Percentiles rank a stretch among this genome's conserved stretches.
Evolutionary conservation across 176 grass and related monocot species (phyloP).

Genomic region (Oropetium thomaeum): DNA sequence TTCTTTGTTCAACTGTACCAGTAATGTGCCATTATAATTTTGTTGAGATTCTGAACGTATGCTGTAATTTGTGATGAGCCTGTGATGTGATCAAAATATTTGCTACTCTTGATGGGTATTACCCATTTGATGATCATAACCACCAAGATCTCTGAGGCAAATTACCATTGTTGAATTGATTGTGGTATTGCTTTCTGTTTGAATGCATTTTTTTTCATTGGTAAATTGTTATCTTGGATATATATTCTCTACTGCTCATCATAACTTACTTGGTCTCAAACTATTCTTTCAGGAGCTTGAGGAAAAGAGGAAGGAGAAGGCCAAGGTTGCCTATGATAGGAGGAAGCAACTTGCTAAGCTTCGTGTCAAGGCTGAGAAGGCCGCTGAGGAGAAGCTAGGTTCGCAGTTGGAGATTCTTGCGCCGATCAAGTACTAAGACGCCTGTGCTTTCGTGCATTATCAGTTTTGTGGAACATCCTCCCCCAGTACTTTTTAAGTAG

Average conservation of each 20-base stretch:
- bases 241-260: neutral
- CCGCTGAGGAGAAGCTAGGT: constrained; percentile 65
- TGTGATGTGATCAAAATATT: constrained; percentile 56
- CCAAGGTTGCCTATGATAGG: constrained; percentile 71
- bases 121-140: constrained; percentile 45
- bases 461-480: constrained; percentile 47
- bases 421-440: constrained; percentile 72
- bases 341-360: constrained; percentile 79
- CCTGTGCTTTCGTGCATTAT: neutral
- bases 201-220: neutral
- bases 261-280: neutral
- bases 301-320: constrained; percentile 84
- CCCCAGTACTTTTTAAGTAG: constrained; percentile 17
- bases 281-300: constrained; percentile 51
- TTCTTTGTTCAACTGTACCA: too few relatives aligned
- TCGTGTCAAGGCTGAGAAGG: constrained; percentile 73
- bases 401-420: constrained; percentile 74
- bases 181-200: neutral
- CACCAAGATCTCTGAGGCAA: constrained; percentile 60
- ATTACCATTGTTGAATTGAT: neutral
- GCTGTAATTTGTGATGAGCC: neutral
- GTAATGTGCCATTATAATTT: too few relatives aligned
- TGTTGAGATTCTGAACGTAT: too few relatives aligned
- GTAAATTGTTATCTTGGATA: neutral
- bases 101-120: constrained; percentile 55